Base-by-base conservation (phyloP, 108 stramenopile species). In the Cyclotella choctawhatcheeana region DNA sequence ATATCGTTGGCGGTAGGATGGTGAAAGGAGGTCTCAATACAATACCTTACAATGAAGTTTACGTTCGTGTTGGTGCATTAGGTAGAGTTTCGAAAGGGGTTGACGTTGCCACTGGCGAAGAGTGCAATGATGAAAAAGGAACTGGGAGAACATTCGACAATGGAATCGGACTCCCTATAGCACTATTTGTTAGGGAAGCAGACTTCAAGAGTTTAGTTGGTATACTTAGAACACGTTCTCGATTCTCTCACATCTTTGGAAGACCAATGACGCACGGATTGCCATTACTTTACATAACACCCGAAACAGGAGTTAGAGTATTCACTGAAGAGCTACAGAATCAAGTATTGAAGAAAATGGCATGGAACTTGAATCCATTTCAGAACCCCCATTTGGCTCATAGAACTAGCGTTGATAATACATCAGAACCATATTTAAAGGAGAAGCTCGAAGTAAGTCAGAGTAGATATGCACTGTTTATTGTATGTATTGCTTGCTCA, bases 41-140 rank as follows among this genome's bases (percentile, higher is more conserved):
- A 10, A 85, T 96, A 35, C 95, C 95, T 17, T 96, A 93, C 81
- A 96, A 96, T 70, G 95, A 96, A 84, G 81, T 91, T 30, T 59
- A 70, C 32, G 35, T 69, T 50, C 67, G 67, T 26, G 85, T 93
- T 37, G 95, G 95, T 43, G 92, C 92, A 33, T 30, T 74, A 20
- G 92, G 92, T n/a, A 79, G 92, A 12, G 81, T 92, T 45, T 74
- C 77, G 14, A 43, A 67, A 47, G 86, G 82, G 0, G 54, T 67
- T 22, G 87, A 92, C 64, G 69, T 67, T 51, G 81, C 81, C 16
- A 85, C 84, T 10, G 86, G 84, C 16, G 27, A 44, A 18, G 16
- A 64, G 14, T 71, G 72, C 47, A 77, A 70, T 25, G 71, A 82
- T 29, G 60, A 64, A 16, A 60, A 69, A 30, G 81, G 82, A 13